phyloP scores from a whole-genome alignment of 352 stramenopile genomes.

The Peronospora farinosa region DNA sequence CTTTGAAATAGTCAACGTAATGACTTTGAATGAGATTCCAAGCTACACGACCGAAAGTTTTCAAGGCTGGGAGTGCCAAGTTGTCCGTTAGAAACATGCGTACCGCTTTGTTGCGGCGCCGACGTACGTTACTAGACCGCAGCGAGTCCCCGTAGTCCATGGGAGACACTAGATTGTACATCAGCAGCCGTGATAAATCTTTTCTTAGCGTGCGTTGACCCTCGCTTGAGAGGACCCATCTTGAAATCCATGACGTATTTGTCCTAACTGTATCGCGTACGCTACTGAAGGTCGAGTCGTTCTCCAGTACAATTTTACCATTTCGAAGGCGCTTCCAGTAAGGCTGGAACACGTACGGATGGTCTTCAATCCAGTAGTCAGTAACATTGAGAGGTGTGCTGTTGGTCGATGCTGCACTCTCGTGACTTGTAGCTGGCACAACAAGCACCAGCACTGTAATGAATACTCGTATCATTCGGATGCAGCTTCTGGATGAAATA shows the following conservation, averaged over 20 bases:
- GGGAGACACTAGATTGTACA: conserved; percentile 52
- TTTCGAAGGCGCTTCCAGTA: conserved; percentile 36
- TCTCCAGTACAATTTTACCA: conserved; percentile 32
- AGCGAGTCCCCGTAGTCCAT: conserved; percentile 35
- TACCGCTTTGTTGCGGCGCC: conserved; percentile 30
- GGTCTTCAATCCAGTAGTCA: conserved; percentile 42
- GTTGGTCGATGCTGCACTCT: neutral
- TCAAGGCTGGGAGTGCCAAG: conserved; percentile 32
- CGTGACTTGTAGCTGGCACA: neutral
- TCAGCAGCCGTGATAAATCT: conserved; percentile 23
- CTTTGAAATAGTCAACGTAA: conserved; percentile 39
- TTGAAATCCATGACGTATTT: conserved; percentile 29
- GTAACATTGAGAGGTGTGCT: conserved; percentile 14
- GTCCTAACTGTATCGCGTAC: conserved; percentile 16
- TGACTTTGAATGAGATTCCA: conserved; percentile 32
- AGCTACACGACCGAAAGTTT: conserved; percentile 25
- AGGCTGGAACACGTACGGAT: conserved; percentile 36
- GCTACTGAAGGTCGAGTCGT: conserved; percentile 21
- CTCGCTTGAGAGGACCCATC: conserved; percentile 28
- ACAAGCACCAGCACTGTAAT: neutral
- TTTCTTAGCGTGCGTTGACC: conserved; percentile 30
- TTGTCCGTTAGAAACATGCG: conserved; percentile 37
- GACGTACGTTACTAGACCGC: conserved; percentile 28
- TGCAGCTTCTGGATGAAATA: neutral
- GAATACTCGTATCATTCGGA: neutral